phyloP scores from a whole-genome alignment of 2,329 filamentous ascomycete species.

The Phyllosticta capitalensis region DNA sequence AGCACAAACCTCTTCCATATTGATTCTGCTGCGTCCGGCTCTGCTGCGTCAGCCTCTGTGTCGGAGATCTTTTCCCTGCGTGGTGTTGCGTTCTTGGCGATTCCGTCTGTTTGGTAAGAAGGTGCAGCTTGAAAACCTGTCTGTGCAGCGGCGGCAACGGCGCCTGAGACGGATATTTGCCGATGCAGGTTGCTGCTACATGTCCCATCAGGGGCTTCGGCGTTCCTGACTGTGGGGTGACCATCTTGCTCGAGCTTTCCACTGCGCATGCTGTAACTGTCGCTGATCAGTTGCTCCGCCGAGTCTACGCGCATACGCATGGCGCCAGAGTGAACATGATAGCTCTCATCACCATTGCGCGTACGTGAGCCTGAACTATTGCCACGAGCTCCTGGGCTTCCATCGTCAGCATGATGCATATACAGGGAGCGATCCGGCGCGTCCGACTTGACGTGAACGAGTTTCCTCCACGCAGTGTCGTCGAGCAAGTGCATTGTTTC shows the following conservation, averaged over 20 bases:
- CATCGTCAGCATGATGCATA: not conserved
- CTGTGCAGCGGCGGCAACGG: not conserved
- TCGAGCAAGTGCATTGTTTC: constrained; percentile 3
- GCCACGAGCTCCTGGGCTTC: not conserved
- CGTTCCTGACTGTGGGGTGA: not conserved
- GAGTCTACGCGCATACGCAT: not conserved
- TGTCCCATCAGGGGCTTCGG: not conserved
- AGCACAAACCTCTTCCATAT: constrained; percentile 27
- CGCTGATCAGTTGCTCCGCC: constrained; percentile 4
- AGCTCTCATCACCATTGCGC: not conserved
- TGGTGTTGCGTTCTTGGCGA: not conserved
- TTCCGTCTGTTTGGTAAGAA: not conserved
- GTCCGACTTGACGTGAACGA: not conserved
- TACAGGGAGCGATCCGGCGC: not conserved
- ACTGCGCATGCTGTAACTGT: not conserved
- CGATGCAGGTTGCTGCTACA: constrained; percentile 2
- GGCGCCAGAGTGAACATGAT: not conserved
- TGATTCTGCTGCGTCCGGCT: constrained; percentile 19
- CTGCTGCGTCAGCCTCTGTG: constrained; percentile 13
- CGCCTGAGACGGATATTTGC: constrained; percentile 1
- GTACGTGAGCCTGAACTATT: not conserved
- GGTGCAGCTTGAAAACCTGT: not conserved
- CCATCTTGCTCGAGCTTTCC: not conserved
- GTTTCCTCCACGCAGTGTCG: constrained; percentile 2
- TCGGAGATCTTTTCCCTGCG: constrained; percentile 8